phyloP scores from a whole-genome alignment of 2,329 filamentous ascomycete species.

The Aspergillus neoniger region DNA sequence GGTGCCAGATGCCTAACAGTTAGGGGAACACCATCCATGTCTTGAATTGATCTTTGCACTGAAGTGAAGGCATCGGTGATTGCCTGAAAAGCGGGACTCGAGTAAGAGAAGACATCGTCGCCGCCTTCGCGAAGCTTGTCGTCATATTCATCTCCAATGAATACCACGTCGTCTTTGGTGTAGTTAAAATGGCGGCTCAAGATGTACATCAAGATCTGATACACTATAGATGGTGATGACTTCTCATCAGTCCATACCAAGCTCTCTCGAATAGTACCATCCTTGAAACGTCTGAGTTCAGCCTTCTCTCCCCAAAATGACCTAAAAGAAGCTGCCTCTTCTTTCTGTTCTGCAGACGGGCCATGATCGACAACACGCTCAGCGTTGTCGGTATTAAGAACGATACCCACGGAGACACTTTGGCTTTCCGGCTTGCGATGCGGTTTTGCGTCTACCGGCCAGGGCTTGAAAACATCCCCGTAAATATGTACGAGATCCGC shows the following conservation, averaged over 20 bases:
- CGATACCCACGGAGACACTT: conserved; percentile 63
- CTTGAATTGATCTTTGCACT: conserved; percentile 75
- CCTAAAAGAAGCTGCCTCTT: conserved; percentile 77
- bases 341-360: conserved; percentile 80
- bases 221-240: conserved; percentile 64
- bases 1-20: conserved; percentile 78
- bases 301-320: conserved; percentile 94
- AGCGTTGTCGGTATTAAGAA: conserved; percentile 72
- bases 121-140: conserved; percentile 32
- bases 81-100: conserved; percentile 61
- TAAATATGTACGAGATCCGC: conserved; percentile 67
- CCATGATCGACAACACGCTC: conserved; percentile 82
- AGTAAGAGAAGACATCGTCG: conserved; percentile 46
- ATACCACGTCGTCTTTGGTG: conserved; percentile 55
- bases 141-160: conserved; percentile 56
- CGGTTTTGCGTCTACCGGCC: conserved; percentile 51
- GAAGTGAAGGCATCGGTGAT: conserved; percentile 69
- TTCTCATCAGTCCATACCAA: conserved; percentile 75
- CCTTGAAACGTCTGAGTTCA: conserved; percentile 90
- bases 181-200: conserved; percentile 69
- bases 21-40: conserved; percentile 81
- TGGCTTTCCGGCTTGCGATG: conserved; percentile 29
- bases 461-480: conserved; percentile 42
- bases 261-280: conserved; percentile 90
- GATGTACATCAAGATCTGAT: conserved; percentile 76